A percentile compares a stretch with the other conserved stretches of the same genome.
These are phyloP conservation scores for Sporothrix globosa DNA, from an alignment of 2,329 filamentous ascomycete genomes.

Conservation along the genomic window DNA sequence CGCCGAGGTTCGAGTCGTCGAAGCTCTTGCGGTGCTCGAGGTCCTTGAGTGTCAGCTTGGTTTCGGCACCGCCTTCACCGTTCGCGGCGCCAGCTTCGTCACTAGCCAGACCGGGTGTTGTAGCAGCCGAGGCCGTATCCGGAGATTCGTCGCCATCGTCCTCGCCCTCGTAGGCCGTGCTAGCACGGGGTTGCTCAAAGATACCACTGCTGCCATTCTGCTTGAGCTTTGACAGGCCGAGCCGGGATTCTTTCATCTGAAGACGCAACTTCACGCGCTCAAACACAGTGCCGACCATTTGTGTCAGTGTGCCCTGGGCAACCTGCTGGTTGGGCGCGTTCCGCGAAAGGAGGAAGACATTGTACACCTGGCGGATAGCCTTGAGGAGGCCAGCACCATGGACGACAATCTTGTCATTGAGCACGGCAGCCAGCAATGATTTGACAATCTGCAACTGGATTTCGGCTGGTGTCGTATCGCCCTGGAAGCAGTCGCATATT, in stretches of 20 bases:
- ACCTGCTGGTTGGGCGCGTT: constrained; percentile 95
- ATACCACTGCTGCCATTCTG: constrained; percentile 57
- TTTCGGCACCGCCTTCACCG: constrained; percentile 42
- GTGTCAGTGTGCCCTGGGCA: constrained; percentile 92
- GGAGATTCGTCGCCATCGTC: constrained; percentile 43
- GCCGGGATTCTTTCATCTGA: constrained; percentile 80
- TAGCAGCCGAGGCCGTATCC: constrained; percentile 42
- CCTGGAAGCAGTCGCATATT: constrained; percentile 98
- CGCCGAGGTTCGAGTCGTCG: constrained; percentile 67
- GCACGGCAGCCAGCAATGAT: constrained; percentile 87
- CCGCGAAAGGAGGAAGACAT: constrained; percentile 95
- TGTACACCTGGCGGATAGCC: constrained; percentile 96
- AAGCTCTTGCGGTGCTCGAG: constrained; percentile 70
- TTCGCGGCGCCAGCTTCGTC: not conserved
- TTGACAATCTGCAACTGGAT: constrained; percentile 98
- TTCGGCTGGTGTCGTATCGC: constrained; percentile 87
- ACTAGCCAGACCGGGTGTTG: constrained; percentile 39
- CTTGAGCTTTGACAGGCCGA: constrained; percentile 59
- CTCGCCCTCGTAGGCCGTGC: constrained; percentile 41
- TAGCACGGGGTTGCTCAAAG: constrained; percentile 49
- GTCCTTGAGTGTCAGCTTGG: constrained; percentile 67
- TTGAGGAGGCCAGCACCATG: constrained; percentile 95
- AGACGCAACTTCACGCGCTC: constrained; percentile 87
- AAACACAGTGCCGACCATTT: constrained; percentile 98
- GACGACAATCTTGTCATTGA: constrained; percentile 98